phyloP scores from a whole-genome alignment of 176 grass and related monocot species.

The Raddia guianensis region DNA sequence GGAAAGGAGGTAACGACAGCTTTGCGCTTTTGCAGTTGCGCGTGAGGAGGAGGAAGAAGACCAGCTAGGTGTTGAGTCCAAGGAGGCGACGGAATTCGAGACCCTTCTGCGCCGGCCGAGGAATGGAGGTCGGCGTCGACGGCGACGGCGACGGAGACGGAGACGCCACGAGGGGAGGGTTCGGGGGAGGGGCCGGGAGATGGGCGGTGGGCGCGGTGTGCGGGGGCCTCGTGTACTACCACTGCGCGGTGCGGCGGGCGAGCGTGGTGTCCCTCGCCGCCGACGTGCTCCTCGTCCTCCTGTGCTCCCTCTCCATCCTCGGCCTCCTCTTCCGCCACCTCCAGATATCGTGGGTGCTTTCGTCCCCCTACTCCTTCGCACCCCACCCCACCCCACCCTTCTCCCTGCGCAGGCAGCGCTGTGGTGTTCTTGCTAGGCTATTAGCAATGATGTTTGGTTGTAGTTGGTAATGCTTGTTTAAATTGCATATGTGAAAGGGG shows the following conservation, averaged over 20 bases:
- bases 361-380: background rate
- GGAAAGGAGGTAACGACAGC: background rate
- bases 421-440: too few relatives aligned
- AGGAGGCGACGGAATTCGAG: background rate
- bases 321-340: conserved; percentile 94
- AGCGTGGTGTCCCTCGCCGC: conserved; percentile 82
- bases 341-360: conserved; percentile 71
- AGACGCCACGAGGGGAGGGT: background rate
- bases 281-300: conserved; percentile 91
- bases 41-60: too few relatives aligned
- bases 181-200: conserved; percentile 37
- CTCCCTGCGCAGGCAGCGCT: background rate
- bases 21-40: too few relatives aligned
- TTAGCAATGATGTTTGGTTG: too few relatives aligned
- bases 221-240: conserved; percentile 84
- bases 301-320: conserved; percentile 94
- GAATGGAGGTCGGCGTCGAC: conserved; percentile 48
- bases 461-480: too few relatives aligned
- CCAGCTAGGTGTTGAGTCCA: background rate
- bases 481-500: too few relatives aligned
- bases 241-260: conserved; percentile 72
- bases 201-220: conserved; percentile 77
- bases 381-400: too few relatives aligned
- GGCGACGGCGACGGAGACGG: conserved; percentile 12
- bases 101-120: background rate